Base-by-base conservation (phyloP, 805 yeast genomes). In the Brettanomyces nanus region DNA sequence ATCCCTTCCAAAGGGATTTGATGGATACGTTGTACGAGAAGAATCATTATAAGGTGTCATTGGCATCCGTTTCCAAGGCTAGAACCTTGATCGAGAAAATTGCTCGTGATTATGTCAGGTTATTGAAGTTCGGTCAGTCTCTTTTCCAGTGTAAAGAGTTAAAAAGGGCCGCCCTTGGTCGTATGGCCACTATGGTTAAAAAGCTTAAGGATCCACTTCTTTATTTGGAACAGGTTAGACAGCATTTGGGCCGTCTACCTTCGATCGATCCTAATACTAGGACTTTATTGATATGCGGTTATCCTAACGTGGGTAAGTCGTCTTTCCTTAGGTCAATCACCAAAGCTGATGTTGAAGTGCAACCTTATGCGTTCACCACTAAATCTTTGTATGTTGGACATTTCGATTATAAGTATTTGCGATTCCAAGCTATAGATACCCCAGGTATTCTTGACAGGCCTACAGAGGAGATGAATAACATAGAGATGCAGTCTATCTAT, bases 401-500 rank as follows among this genome's bases (percentile, higher is more conserved):
- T 68, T 92, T 92, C 61, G 99, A 92, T 68, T 92, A 92, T 70
- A 92, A 92, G 68, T 94, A 92, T 63, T 70, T 92, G 57, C 75
- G 99, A 57, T 92, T 92, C 71, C 99, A 92, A 70, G 98, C 97
- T 40, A 92, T 92, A 58, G 99, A 92, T 65, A 92, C 98, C 28
- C 98, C 99, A 25, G 99, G 99, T 70, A 89, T 92, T 54, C 71
- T 92, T 61, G 99, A 92, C 65, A 80, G 97, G 63, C 98, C 98
- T 43, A 87, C 97, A 32, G 99, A 92, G 65, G 98, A 92, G 61
- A 92, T 92, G 99, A 92, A 92, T 71, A 92, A 92, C 66, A 92
- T 92, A 63, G 99, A 92, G 70, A 92, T 92, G 98, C 99, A 92
- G 69, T 84, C 95, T 36, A 92, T 92, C 56, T 92, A 92, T 56